These are phyloP conservation scores for Podosphaera aphanis DNA, from an alignment of 2,329 filamentous ascomycete species.

Conservation along the genomic window DNA sequence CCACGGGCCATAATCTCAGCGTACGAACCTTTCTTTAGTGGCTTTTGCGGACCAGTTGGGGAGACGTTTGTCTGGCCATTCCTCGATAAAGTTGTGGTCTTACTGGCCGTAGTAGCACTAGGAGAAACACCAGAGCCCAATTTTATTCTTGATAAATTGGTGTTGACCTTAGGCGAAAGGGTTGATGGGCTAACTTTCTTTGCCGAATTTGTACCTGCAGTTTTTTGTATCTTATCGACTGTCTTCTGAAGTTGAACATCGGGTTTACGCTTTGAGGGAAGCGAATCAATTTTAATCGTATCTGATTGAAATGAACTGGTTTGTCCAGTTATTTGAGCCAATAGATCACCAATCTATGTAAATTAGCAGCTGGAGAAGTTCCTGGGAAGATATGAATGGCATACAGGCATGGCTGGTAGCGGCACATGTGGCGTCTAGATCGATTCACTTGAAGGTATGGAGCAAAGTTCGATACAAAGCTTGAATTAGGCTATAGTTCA, in stretches of 20 bases:
- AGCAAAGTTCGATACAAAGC: too few species aligned
- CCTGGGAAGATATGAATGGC: conserved; percentile 1
- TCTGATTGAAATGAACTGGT: conserved; percentile 17
- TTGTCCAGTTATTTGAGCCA: conserved; percentile 36
- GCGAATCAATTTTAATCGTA: conserved; percentile 7
- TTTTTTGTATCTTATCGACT: conserved; percentile 22
- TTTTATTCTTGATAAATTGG: conserved; percentile 9
- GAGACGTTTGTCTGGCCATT: conserved; percentile 12
- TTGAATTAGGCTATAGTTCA: too few species aligned
- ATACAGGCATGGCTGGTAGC: conserved; percentile 11
- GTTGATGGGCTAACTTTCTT: conserved; percentile 5
- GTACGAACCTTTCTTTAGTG: conserved; percentile 50
- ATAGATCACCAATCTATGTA: conserved; percentile 29
- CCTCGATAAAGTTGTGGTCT: conserved; percentile 2
- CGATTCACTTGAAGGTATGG: too few species aligned
- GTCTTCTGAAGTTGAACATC: conserved; percentile 24
- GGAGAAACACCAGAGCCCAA: conserved; percentile 3
- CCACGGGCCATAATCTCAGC: conserved; percentile 52
- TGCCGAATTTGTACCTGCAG: conserved; percentile 7
- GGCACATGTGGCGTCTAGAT: too few species aligned
- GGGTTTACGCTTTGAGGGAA: conserved; percentile 31
- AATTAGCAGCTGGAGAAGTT: conserved; percentile 4
- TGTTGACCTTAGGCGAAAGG: conserved; percentile 6
- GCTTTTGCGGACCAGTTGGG: conserved; percentile 7
- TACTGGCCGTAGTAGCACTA: neutral